Base-by-base conservation (phyloP, 2,329 filamentous ascomycete genomes). In the Byssothecium circinans region DNA sequence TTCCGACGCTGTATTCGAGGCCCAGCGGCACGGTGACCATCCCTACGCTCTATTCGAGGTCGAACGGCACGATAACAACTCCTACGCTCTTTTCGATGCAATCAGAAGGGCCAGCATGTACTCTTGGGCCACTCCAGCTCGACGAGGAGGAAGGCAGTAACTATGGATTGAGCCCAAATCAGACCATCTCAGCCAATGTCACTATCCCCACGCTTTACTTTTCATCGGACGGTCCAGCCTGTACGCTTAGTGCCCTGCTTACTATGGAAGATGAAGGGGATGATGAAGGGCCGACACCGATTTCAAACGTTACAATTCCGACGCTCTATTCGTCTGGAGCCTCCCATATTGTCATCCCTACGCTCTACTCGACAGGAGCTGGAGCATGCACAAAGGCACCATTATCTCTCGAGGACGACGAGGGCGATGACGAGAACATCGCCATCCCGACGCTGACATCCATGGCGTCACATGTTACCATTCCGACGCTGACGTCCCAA, bases 81-180 rank as follows among this genome's bases (percentile, higher is more conserved):
- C n/a, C n/a, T n/a, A n/a, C n/a, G n/a, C n/a, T n/a, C n/a, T n/a
- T n/a, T n/a, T n/a, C n/a, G n/a, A n/a, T n/a, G n/a, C n/a, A n/a
- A n/a, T n/a, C n/a, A n/a, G n/a, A n/a, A n/a, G 51, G 40, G 1
- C 47, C 51, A 8, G 34, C 52, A 11, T 68, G 64, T 27, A 61
- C 57, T 5, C 43, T 46, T 3, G 59, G 52, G 8, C 53, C 61
- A 6, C 52, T 67, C 4, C 52, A 44, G n/a, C 47, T 67, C 1
- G 61, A 68, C 33, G 62, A 67, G n/a, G 62, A 66, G 23, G 55
- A 66, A 34, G 63, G 63, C 2, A 52, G 61, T 23, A 62, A 66
- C 34, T 54, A 52, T 10, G 44, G 39, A 14, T 15, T 38, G 11
- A 4, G 14, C 10, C 8, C 17, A 6, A 23, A 18, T 2, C 18